Percentiles rank a stretch among this genome's conserved stretches.
These are phyloP conservation scores for slime mould (Dictyostelium discoideum) DNA, from an alignment of 78 protist species.

Conservation along the genomic window dicty_2.7 NC_007091.3:4763001-4763500, in stretches of 20 bases:
- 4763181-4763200: no score
- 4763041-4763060: neutral
- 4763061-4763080: neutral
- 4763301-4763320: neutral
- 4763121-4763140: neutral
- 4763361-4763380: no score
- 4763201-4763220: no score
- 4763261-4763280: neutral
- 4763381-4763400: no score
- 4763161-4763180: no score
- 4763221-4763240: no score
- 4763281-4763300: neutral
- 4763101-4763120: neutral
- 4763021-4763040: neutral
- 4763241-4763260: neutral
- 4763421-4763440: neutral
- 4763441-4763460: neutral
- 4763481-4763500: neutral
- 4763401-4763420: no score
- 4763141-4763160: neutral
- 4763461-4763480: neutral
- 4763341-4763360: no score
- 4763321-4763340: no score
- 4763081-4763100: neutral
- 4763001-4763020: neutral